Evolutionary conservation across 2,329 filamentous ascomycete species (phyloP).

Genomic region (Stagonosporopsis chrysanthemi): DNA sequence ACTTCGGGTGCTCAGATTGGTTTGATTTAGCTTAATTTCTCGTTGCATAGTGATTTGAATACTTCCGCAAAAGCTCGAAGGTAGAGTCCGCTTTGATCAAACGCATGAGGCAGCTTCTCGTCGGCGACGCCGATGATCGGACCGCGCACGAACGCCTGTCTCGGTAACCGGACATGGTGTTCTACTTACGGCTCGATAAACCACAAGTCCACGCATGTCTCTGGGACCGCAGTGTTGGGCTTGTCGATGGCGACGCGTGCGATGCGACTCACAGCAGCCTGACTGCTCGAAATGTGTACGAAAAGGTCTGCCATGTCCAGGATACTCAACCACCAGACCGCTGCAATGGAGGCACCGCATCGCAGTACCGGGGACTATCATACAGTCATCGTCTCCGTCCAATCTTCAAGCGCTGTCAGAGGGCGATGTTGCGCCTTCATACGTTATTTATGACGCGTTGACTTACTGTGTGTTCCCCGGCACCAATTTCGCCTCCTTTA

Average conservation of each 20-base stretch:
- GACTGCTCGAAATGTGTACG: slow-evolving; percentile 1
- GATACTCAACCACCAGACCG: slow-evolving; percentile 4
- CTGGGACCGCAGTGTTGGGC: slow-evolving; percentile 4
- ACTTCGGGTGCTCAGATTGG: too few species aligned
- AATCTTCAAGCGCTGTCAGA: too few species aligned
- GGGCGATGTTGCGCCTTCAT: slow-evolving; percentile 1
- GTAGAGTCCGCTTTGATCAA: too few species aligned
- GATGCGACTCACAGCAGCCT: slow-evolving; percentile 8
- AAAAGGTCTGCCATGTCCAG: slow-evolving; percentile 1
- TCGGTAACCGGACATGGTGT: not conserved
- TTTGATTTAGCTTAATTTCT: too few species aligned
- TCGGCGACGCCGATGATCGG: not conserved
- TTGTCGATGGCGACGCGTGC: slow-evolving; percentile 4
- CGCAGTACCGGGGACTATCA: not conserved
- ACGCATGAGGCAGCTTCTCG: too few species aligned
- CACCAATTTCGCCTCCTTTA: too few species aligned
- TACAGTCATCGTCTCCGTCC: not conserved
- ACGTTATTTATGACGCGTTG: slow-evolving; percentile 4
- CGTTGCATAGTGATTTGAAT: too few species aligned
- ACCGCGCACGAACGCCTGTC: too few species aligned
- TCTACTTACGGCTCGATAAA: not conserved
- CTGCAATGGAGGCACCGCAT: slow-evolving; percentile 5
- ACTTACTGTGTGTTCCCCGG: slow-evolving; percentile 1
- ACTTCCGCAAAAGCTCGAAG: too few species aligned
- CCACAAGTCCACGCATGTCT: not conserved